Evolutionary conservation across 495 filamentous ascomycete species (phyloP).

Genomic region (Penicillium soppii): DNA sequence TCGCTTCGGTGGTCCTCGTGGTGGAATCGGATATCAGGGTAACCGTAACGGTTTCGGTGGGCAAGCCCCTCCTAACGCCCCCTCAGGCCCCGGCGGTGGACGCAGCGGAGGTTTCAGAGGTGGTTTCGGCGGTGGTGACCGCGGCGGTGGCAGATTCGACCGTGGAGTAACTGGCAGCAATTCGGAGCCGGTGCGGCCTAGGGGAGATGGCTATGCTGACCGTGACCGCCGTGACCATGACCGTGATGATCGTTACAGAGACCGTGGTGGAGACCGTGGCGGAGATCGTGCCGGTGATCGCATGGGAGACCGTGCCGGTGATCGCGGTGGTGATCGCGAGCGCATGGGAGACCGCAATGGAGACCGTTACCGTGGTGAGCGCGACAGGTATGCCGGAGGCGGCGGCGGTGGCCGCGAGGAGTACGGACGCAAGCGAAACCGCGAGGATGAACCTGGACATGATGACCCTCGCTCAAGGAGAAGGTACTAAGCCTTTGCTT

Average conservation of each 20-base stretch:
- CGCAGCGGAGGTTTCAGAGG: conserved; percentile 52
- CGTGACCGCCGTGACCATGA: conserved; percentile 56
- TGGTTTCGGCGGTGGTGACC: conserved; percentile 19
- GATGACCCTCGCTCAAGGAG: conserved; percentile 78
- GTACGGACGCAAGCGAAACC: conserved; percentile 54
- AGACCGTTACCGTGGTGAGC: conserved; percentile 48
- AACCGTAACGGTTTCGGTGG: conserved; percentile 59
- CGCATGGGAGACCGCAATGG: conserved; percentile 17
- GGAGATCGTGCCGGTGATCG: conserved; percentile 31
- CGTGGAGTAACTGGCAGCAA: conserved; percentile 54
- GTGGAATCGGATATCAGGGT: conserved; percentile 61
- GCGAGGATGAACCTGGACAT: conserved; percentile 56
- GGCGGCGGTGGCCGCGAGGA: conserved; percentile 59
- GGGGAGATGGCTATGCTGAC: conserved; percentile 43
- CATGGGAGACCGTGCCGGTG: conserved; percentile 14
- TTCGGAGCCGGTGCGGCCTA: conserved; percentile 51
- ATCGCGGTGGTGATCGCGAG: conserved; percentile 4
- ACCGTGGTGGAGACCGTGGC: conserved; percentile 12
- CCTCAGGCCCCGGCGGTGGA: conserved; percentile 73
- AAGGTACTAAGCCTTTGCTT: conserved; percentile 60
- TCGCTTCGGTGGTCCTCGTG: conserved; percentile 58
- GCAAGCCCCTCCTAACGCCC: conserved; percentile 72
- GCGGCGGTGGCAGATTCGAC: conserved; percentile 48
- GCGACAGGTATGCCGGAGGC: conserved; percentile 33
- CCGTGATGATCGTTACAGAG: conserved; percentile 56